These are phyloP conservation scores for Pezicula radicicola DNA, from an alignment of 2,329 filamentous ascomycete genomes.

Conservation along the genomic window DNA sequence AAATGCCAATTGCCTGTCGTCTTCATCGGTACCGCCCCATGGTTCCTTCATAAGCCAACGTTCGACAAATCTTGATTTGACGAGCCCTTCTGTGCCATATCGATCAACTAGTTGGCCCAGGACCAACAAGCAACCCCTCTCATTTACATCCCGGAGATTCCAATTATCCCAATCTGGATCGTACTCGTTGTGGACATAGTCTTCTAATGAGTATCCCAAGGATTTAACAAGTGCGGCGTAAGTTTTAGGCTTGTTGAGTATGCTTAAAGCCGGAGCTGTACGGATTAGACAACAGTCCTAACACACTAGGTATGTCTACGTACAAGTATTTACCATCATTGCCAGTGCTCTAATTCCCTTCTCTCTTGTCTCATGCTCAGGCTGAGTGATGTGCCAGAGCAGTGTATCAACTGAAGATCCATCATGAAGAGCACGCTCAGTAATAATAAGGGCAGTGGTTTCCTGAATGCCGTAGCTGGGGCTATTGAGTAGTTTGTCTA, in stretches of 20 bases:
- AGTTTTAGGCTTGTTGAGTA: conserved; percentile 23
- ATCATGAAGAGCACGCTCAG: conserved; percentile 58
- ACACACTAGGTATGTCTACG: conserved; percentile 7
- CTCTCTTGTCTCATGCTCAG: conserved; percentile 58
- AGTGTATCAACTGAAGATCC: conserved; percentile 44
- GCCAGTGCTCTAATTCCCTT: conserved; percentile 53
- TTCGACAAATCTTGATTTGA: conserved; percentile 64
- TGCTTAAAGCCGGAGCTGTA: conserved; percentile 11
- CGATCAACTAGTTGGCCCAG: conserved; percentile 53
- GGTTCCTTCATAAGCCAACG: conserved; percentile 73
- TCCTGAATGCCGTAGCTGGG: conserved; percentile 72
- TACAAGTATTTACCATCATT: conserved; percentile 49
- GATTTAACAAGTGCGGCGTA: conserved; percentile 54
- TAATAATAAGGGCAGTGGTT: conserved; percentile 59
- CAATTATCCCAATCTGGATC: conserved; percentile 62
- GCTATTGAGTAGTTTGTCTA: conserved; percentile 65
- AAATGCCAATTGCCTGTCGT: conserved; percentile 53
- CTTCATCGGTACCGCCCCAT: conserved; percentile 56
- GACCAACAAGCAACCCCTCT: conserved; percentile 58
- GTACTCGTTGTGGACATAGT: conserved; percentile 47
- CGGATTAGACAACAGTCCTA: neutral
- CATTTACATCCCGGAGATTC: conserved; percentile 56
- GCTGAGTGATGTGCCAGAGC: conserved; percentile 55
- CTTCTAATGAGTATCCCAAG: conserved; percentile 52
- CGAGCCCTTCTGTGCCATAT: conserved; percentile 50